Conservation (phyloP, 192 early-diverging fungal species). For the Allomyces macrogynus region DNA sequence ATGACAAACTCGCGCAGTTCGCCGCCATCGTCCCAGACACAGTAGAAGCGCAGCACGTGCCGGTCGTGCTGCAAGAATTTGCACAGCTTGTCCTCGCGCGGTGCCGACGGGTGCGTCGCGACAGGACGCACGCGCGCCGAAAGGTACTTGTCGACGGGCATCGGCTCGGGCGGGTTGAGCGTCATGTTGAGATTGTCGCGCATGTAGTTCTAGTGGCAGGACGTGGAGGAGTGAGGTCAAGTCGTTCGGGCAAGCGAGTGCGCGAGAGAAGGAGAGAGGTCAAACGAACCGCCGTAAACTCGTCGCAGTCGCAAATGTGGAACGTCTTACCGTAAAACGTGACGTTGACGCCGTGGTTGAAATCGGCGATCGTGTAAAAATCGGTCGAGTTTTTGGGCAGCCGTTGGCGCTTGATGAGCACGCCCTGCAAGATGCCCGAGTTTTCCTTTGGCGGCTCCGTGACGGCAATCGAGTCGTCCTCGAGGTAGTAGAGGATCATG, state of each 20-base stretch:
- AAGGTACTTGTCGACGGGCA: conserved; percentile 34
- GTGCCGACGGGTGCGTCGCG: conserved; percentile 1
- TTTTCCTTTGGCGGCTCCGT: conserved; percentile 43
- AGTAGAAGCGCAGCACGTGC: conserved; percentile 35
- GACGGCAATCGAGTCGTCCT: conserved; percentile 44
- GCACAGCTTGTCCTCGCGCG: conserved; percentile 27
- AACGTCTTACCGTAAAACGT: conserved; percentile 44
- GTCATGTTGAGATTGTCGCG: conserved; percentile 22
- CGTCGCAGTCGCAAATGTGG: conserved; percentile 30
- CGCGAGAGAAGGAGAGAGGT: no score
- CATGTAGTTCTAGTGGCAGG: conserved; percentile 22
- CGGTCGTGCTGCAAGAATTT: conserved; percentile 38
- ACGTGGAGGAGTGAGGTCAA: no score
- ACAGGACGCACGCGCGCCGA: conserved; percentile 12
- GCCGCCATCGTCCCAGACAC: conserved; percentile 39
- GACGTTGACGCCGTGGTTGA: conserved; percentile 33
- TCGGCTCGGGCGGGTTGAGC: conserved; percentile 23
- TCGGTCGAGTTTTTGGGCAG: conserved; percentile 29
- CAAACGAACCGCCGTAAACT: conserved; percentile 32
- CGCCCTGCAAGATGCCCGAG: conserved; percentile 35
- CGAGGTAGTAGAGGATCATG: conserved; percentile 31
- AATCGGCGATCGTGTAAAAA: conserved; percentile 26
- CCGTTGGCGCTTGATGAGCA: conserved; percentile 38
- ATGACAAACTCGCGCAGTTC: conserved; percentile 42
- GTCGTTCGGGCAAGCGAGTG: no score